These are phyloP conservation scores for Erigeron canadensis DNA, from an alignment of 129 eudicot genomes.

Conservation along the genomic window DNA sequence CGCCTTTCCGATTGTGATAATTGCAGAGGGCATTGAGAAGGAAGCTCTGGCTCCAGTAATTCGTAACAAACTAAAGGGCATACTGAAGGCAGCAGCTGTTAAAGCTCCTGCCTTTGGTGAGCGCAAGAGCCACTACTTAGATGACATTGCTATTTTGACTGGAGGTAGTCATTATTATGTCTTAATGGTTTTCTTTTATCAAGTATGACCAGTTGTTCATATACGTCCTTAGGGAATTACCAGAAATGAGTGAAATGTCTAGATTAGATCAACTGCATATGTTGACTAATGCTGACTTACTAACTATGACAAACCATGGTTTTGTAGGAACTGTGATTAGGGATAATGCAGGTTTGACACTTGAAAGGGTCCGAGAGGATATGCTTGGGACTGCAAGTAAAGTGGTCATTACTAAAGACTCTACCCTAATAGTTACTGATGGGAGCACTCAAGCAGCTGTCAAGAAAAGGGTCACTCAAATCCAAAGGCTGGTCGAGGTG, in stretches of 20 bases:
- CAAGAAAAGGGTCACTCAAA: conserved; percentile 58
- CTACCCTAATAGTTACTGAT: conserved; percentile 81
- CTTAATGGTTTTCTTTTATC: not conserved
- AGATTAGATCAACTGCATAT: not conserved
- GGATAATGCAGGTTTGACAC: conserved; percentile 70
- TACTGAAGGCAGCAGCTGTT: conserved; percentile 76
- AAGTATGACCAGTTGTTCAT: not conserved
- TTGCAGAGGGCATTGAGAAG: conserved; percentile 84
- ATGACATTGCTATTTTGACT: conserved; percentile 85
- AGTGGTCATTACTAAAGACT: conserved; percentile 74
- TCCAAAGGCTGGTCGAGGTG: conserved; percentile 80
- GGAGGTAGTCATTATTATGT: conserved; percentile 53
- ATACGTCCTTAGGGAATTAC: too few species aligned
- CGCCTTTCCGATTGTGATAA: conserved; percentile 58
- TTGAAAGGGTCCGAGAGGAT: conserved; percentile 57
- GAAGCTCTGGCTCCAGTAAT: conserved; percentile 85
- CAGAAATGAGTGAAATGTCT: too few species aligned
- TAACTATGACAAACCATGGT: not conserved
- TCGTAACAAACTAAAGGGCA: conserved; percentile 77
- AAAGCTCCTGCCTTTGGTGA: conserved; percentile 93
- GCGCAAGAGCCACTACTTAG: conserved; percentile 83
- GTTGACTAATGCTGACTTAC: not conserved
- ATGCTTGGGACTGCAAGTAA: conserved; percentile 66
- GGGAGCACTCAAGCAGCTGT: conserved; percentile 76
- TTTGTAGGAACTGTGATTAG: conserved; percentile 75